Percentiles rank a stretch among this genome's conserved stretches.
Conservation (phyloP, 2,329 filamentous ascomycete species). For the Chaetomium globosum region DNA sequence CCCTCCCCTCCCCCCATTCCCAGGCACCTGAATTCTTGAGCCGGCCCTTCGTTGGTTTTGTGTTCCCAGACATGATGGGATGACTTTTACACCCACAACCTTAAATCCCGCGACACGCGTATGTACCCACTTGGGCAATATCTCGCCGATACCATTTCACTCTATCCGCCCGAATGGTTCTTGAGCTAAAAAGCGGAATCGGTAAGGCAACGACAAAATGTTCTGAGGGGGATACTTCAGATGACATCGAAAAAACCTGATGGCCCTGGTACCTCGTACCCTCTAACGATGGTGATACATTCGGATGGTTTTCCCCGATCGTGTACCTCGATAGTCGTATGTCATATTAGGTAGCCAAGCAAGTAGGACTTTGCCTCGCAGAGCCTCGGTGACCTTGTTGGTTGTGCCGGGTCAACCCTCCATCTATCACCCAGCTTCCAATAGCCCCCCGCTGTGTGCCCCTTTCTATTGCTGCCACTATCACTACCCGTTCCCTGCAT, state of each 20-base stretch:
- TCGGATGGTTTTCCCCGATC: not conserved
- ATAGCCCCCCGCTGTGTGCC: not conserved
- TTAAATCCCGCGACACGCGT: not conserved
- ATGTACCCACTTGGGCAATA: not conserved
- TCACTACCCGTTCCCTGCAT: not conserved
- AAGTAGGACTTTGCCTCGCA: not conserved
- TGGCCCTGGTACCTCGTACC: not conserved
- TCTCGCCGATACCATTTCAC: not conserved
- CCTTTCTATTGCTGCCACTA: not conserved
- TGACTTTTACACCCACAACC: not conserved
- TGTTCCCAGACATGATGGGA: not conserved
- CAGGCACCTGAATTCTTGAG: slow-evolving; percentile 28
- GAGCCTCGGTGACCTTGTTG: not conserved
- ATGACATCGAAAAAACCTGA: not conserved
- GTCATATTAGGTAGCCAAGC: not conserved
- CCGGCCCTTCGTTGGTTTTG: not conserved
- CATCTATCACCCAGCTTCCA: not conserved
- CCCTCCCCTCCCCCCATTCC: not conserved
- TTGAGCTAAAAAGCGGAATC: not conserved
- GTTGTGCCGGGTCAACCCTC: not conserved
- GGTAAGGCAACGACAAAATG: not conserved
- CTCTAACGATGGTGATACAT: not conserved
- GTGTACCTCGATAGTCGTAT: not conserved
- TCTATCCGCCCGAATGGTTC: not conserved
- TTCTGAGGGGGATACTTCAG: not conserved